Evolutionary conservation across 345 rosid genomes (phyloP), one percentile per base, ranked within the genome.

Genomic region (Theobroma cacao): DNA sequence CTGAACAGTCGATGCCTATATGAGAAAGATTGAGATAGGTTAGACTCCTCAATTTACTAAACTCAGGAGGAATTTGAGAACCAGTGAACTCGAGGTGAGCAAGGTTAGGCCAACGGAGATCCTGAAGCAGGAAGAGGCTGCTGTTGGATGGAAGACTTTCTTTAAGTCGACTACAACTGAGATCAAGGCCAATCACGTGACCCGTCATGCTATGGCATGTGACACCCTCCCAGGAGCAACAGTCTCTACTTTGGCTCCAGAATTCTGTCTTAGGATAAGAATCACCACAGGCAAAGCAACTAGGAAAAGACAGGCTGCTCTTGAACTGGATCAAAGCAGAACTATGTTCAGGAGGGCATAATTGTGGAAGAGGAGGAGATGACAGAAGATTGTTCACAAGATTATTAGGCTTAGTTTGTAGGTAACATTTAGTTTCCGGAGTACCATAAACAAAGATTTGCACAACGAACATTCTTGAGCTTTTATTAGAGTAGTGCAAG

Each of bases 61-160:
- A 75, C 24, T 34, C 31, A 0, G 82, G 36, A 0, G 85, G 58
- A 78, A 84, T 81, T 55, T 55, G 7, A 55, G 28, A 55, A 7
- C 10, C 2, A 0, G 2, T 2, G 26, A 55, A n/a, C 0, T 8
- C 0, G 18, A 17, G 20, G 2, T 20, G 1, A 22, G 59, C 28
- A 55, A 22, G 86, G 24, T 82, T 76, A 3, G 87, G 79, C 2
- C 18, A 13, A 5, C 48, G 86, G 13, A 86, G 79, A 8, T 75
- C 63, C 0, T 38, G 13, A 26, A 85, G 83, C 18, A 10, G 58
- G 31, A 85, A 79, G 33, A 85, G 79, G 63, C 34, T 41, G 56
- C 75, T 82, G 28, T 82, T 79, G 11, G 80, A n/a, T 14, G 9
- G 43, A 1, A 85, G 7, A 8, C 8, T 3, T 5, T 81, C 82